Evolutionary conservation across 2,329 filamentous ascomycete species (phyloP), one percentile per base, ranked within the genome.

Genomic region (Hypocrella siamensis): DNA sequence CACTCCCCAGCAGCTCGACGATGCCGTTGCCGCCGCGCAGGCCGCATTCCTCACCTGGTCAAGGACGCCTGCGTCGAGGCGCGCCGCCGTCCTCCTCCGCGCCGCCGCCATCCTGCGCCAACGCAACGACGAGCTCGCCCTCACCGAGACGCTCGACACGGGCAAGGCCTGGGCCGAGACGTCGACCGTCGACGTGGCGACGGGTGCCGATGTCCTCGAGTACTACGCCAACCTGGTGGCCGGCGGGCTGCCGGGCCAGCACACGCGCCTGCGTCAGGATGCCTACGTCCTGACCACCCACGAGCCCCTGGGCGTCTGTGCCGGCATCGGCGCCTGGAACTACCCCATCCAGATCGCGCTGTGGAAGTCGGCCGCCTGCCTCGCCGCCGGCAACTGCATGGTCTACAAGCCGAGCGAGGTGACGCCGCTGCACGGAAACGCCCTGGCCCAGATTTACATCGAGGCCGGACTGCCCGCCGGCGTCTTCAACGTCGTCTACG

Each of bases 401-500:
- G 71, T 92, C 28, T 92, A 92, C 60, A 92, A 92, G 57, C 81
- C 83, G 6, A 86, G 79, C 42, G 84, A 92, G 60, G 79, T 81
- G 52, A 92, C 84, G 0, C 81, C 82, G 5, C 63, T 92, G n/a
- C 83, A 92, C 47, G 82, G 70, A 19, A 70, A 82, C 38, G 67
- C 73, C 12, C 67, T 92, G 2, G 83, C 83, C 8, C 63, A 79
- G 42, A 68, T 92, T 40, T 88, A 82, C 54, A 65, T 68, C 31
- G 77, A 86, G 53, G 83, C 84, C 8, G 83, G 83, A 24, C 53
- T 92, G 2, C 84, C 83, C 1, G 65, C 75, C 0, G 83, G 84
- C 36, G 83, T 88, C 27, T 92, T 92, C 67, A 92, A 88, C 43
- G 78, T 92, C 22, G 68, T 92, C 29, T 80, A 90, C 47, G 83